Evolutionary conservation across 2,329 filamentous ascomycete species (phyloP).

Genomic region (Penicillium sp.): DNA sequence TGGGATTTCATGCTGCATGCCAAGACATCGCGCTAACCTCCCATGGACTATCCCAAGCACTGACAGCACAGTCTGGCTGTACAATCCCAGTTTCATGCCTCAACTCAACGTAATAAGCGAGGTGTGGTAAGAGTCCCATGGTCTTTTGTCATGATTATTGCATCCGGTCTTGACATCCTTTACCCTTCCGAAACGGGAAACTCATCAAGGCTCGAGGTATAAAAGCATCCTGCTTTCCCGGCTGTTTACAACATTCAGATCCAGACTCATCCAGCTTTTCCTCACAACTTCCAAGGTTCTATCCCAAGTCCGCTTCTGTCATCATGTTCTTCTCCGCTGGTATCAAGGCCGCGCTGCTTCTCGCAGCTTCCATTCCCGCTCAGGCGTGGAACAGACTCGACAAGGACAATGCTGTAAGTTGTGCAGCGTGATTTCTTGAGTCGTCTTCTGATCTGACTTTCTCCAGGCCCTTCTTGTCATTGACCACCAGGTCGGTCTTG

Average conservation of each 20-base stretch:
- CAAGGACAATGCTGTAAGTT: slow-evolving; percentile 27
- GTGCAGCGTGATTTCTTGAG: too few species aligned
- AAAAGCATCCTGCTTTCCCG: neutral
- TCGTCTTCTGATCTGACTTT: neutral
- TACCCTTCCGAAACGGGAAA: neutral
- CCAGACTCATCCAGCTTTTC: neutral
- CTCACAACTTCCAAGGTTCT: neutral
- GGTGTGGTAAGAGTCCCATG: neutral
- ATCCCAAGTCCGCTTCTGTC: neutral
- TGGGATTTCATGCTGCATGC: neutral
- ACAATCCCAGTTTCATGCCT: neutral
- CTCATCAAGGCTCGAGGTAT: neutral
- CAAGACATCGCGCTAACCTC: slow-evolving; percentile 1
- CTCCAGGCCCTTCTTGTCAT: slow-evolving; percentile 30
- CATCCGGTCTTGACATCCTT: neutral
- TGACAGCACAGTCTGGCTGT: neutral
- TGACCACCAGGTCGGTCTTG: slow-evolving; percentile 39
- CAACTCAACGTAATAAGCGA: neutral
- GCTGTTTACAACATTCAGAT: neutral
- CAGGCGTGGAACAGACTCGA: slow-evolving; percentile 29
- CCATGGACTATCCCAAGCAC: neutral
- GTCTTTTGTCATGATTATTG: slow-evolving; percentile 5
- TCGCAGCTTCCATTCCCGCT: slow-evolving; percentile 20
- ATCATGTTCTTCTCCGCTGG: slow-evolving; percentile 13
- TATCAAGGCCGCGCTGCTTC: slow-evolving; percentile 30